phyloP scores from a whole-genome alignment of 2,329 filamentous ascomycete species.

The Phaeosphaeriaceae sp. region DNA sequence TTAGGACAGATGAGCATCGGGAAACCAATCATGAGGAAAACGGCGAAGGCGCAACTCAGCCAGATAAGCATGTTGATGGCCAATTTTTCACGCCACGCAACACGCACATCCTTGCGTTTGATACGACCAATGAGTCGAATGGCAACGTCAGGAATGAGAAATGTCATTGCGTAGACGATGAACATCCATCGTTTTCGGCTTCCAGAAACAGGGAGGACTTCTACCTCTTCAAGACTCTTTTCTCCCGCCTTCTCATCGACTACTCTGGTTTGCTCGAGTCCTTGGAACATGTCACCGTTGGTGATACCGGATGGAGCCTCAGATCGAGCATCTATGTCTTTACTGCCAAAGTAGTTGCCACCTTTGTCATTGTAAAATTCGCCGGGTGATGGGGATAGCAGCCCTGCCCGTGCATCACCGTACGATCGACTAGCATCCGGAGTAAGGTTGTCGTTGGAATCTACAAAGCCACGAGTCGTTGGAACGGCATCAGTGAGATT shows the following conservation, averaged over 20 bases:
- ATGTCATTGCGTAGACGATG: conserved; percentile 83
- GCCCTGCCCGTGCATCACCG: conserved; percentile 63
- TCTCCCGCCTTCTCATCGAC: conserved; percentile 96
- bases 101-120: conserved; percentile 87
- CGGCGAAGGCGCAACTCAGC: conserved; percentile 76
- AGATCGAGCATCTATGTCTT: conserved; percentile 83
- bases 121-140: conserved; percentile 81
- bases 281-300: conserved; percentile 94
- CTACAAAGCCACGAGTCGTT: conserved; percentile 50
- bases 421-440: conserved; percentile 61
- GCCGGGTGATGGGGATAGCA: conserved; percentile 62
- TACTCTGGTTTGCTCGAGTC: conserved; percentile 89
- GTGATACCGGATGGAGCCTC: conserved; percentile 95
- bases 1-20: conserved; percentile 88
- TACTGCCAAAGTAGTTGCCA: conserved; percentile 79
- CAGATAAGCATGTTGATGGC: conserved; percentile 99
- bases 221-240: conserved; percentile 87
- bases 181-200: conserved; percentile 92
- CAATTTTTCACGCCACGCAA: conserved; percentile 95
- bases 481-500: conserved; percentile 66
- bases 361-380: conserved; percentile 78
- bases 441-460: conserved; percentile 59
- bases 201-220: conserved; percentile 77
- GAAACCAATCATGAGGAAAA: conserved; percentile 91
- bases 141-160: conserved; percentile 82